Conservation (phyloP, 208 protist species). For the Sergeia podlipaevii region DNA sequence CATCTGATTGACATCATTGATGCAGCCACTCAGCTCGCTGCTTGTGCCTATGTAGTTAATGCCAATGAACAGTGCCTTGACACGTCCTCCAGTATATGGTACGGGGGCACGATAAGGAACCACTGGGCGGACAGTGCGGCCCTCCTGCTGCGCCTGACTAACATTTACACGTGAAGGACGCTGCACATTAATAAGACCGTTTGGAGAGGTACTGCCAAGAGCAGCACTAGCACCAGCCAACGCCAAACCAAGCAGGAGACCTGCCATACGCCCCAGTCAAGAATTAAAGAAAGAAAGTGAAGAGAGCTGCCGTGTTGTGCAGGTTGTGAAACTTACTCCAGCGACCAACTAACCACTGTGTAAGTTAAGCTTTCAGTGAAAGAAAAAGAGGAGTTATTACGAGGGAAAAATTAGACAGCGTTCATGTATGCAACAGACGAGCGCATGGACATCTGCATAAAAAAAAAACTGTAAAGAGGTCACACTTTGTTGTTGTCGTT, state of each 20-base stretch:
- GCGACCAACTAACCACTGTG: too few relatives aligned
- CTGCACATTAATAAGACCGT: conserved; percentile 49
- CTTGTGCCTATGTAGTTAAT: conserved; percentile 87
- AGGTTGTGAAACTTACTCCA: too few relatives aligned
- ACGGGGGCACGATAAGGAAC: conserved; percentile 69
- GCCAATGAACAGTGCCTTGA: conserved; percentile 88
- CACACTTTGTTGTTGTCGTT: too few relatives aligned
- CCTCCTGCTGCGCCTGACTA: conserved; percentile 30
- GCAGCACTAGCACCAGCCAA: conserved; percentile 13
- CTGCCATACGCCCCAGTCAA: conserved; percentile 11
- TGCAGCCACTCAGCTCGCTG: conserved; percentile 69
- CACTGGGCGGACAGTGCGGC: conserved; percentile 36
- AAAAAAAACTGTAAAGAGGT: too few relatives aligned
- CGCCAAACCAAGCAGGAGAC: conserved; percentile 17
- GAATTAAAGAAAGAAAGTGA: too few relatives aligned
- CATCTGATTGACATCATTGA: conserved; percentile 86
- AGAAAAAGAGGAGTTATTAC: too few relatives aligned
- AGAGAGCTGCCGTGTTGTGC: too few relatives aligned
- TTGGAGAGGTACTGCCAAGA: conserved; percentile 24
- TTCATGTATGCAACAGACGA: too few relatives aligned
- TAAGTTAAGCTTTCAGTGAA: too few relatives aligned
- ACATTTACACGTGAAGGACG: conserved; percentile 65
- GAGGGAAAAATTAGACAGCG: too few relatives aligned
- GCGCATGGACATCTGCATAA: too few relatives aligned
- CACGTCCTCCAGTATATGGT: conserved; percentile 79